Evolutionary conservation across 805 yeast genomes (phyloP).

Genomic region (Nakazawaea peltata): DNA sequence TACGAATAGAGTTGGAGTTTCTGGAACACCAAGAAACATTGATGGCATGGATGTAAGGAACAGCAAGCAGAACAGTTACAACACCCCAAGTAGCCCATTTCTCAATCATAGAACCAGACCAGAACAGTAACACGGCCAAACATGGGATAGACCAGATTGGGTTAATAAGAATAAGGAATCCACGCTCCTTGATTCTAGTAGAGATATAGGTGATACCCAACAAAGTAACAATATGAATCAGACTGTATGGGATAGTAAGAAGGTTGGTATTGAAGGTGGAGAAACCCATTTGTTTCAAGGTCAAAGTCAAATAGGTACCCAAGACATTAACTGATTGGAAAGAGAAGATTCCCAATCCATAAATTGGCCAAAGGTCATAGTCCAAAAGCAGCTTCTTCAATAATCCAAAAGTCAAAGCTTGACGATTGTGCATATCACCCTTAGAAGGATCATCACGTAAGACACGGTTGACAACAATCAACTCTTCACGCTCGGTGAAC

Average conservation of each 20-base stretch:
- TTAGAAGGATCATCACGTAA: conserved; percentile 35
- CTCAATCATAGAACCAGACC: conserved; percentile 19
- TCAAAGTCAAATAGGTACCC: conserved; percentile 38
- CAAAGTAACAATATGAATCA: conserved; percentile 28
- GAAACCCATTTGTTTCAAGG: conserved; percentile 42
- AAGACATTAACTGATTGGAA: conserved; percentile 30
- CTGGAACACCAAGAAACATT: conserved; percentile 54
- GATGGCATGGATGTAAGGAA: conserved; percentile 46
- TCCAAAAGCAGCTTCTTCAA: conserved; percentile 35
- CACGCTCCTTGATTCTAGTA: conserved; percentile 24
- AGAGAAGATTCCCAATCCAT: conserved; percentile 35
- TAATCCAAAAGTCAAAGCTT: conserved; percentile 35
- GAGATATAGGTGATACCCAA: conserved; percentile 27
- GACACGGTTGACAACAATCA: conserved; percentile 30
- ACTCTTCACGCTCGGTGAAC: conserved; percentile 28
- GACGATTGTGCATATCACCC: conserved; percentile 59
- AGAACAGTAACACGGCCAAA: conserved; percentile 19
- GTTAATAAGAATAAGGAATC: conserved; percentile 15
- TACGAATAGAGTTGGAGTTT: conserved; percentile 54
- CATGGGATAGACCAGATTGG: conserved; percentile 19
- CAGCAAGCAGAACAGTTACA: conserved; percentile 24
- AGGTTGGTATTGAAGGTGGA: conserved; percentile 43
- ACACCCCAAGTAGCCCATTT: conserved; percentile 19
- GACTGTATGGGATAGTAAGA: conserved; percentile 41
- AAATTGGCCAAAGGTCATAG: conserved; percentile 49